Evolutionary conservation across 2,329 filamentous ascomycete species (phyloP), one percentile per base, ranked within the genome.

Genomic region (Colletotrichum sp.): DNA sequence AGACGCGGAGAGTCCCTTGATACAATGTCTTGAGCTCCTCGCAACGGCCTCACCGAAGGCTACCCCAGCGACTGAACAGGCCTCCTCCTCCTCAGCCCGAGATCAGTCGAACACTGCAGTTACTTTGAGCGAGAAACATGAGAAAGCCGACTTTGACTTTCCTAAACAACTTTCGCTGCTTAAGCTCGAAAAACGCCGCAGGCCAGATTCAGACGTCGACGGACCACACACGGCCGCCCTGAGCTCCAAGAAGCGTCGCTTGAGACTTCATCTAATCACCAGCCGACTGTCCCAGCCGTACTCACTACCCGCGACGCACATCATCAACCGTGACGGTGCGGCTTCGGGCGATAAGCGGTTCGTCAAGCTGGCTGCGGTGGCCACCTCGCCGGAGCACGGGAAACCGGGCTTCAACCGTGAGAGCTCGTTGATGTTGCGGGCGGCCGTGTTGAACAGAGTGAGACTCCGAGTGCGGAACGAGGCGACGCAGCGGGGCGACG

Each of bases 271-370:
- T 24, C 88, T 95, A 59, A 91, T 95, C 80, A 95, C 94, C 2
- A 95, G 93, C 24, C 89, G 93, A 9, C 90, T 95, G 1, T 95
- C 93, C 12, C 90, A 88, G 64, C 93, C 94, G 2, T 95, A 92
- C 83, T 94, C 93, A 0, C 87, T 90, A 32, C 94, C 94, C 0
- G 92, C 94, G 5, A 92, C 93, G 59, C 93, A 95, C 80, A 94
- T 95, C 72, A 87, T 93, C 69, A 91, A 93, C 82, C 89, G 92
- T 30, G 92, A 91, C 72, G 87, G 86, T 15, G 80, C 83, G 13
- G 83, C 86, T 2, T 78, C 82, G 2, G 86, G 88, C 6, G 87
- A 89, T 77, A 88, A 86, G 79, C 84, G 88, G 5, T 89, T 91
- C 69, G 79, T 89, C 34, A 89, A 89, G 79, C 84, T 89, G 72